phyloP scores from a whole-genome alignment of 345 rosid species.

The Trapa incisa region DNA sequence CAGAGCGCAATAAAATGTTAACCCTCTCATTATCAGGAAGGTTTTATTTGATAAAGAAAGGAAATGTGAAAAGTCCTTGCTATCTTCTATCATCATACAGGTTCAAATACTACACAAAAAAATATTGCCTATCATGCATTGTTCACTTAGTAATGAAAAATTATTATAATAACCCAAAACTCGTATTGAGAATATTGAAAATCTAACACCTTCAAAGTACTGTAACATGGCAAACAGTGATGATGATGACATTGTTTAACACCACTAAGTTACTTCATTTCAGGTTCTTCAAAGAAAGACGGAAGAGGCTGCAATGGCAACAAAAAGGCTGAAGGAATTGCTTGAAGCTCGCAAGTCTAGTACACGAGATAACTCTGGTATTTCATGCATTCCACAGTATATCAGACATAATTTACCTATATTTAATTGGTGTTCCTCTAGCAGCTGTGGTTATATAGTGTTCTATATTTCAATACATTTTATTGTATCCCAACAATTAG shows the following conservation, averaged over 20 bases:
- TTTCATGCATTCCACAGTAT: background rate
- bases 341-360: constrained; percentile 96
- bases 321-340: constrained; percentile 91
- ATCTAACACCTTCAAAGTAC: background rate
- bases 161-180: background rate
- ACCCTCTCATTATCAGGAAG: background rate
- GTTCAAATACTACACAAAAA: background rate
- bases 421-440: background rate
- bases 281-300: constrained; percentile 99
- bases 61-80: background rate
- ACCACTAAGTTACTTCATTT: constrained; percentile 5
- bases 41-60: background rate
- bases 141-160: background rate
- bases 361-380: constrained; percentile 68
- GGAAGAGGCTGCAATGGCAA: constrained; percentile 98
- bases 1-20: background rate
- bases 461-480: constrained; percentile 15
- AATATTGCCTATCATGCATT: too few relatives aligned
- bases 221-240: background rate
- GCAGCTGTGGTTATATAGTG: background rate
- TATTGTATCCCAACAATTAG: background rate
- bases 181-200: background rate
- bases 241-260: background rate
- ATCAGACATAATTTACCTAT: background rate
- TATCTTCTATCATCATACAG: background rate